phyloP scores from a whole-genome alignment of 1,284 basidiomycete species.

The Rhodotorula mucilaginosa region DNA sequence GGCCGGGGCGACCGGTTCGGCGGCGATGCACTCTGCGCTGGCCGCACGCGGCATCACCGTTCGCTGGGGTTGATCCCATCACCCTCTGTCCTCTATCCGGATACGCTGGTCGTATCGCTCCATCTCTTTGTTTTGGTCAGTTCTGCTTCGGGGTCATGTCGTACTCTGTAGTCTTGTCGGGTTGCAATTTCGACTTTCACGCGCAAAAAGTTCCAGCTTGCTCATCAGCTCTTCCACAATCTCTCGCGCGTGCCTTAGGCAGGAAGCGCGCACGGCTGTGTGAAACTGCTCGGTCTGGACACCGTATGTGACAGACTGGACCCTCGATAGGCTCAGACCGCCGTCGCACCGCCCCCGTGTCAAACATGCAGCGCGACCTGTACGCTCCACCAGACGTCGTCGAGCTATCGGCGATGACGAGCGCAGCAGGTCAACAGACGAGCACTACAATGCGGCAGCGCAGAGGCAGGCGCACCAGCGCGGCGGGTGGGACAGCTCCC shows the following conservation, averaged over 20 bases:
- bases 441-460: background rate
- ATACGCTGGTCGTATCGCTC: background rate
- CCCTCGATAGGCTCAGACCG: no score
- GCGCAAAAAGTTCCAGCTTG: no score
- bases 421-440: background rate
- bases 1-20: background rate
- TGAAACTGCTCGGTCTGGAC: no score
- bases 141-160: background rate
- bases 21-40: background rate
- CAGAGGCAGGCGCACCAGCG: background rate
- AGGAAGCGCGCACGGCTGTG: no score
- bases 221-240: no score
- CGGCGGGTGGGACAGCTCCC: background rate
- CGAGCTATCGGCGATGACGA: background rate
- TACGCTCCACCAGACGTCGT: no score
- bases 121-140: background rate
- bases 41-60: background rate
- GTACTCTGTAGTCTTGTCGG: background rate
- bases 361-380: no score
- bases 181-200: background rate
- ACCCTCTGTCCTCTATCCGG: background rate
- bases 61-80: background rate
- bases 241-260: no score
- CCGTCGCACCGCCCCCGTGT: no score
- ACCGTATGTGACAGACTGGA: no score